Percentiles rank a stretch among this genome's conserved stretches.
These are phyloP conservation scores for Candida mattraensis DNA, from an alignment of 805 yeast genomes.

Conservation along the genomic window DNA sequence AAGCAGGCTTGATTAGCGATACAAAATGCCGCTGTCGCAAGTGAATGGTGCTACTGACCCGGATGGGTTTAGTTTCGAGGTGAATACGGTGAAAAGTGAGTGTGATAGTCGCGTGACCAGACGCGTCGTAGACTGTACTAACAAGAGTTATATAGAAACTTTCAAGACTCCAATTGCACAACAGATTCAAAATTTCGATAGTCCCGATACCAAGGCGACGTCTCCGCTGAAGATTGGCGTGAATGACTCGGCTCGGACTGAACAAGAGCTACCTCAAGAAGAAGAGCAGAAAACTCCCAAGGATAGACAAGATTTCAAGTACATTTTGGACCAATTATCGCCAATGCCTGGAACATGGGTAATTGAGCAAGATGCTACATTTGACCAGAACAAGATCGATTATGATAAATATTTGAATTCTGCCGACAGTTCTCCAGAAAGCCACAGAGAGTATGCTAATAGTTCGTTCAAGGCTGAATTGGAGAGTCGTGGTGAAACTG, in stretches of 20 bases:
- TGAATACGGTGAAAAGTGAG: slow-evolving; percentile 9
- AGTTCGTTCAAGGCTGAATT: slow-evolving; percentile 22
- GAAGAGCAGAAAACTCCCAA: slow-evolving; percentile 13
- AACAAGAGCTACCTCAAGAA: neutral
- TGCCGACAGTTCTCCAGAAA: slow-evolving; percentile 19
- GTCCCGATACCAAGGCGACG: slow-evolving; percentile 27
- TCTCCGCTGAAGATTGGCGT: slow-evolving; percentile 25
- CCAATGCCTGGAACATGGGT: slow-evolving; percentile 33
- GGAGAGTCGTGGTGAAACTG: slow-evolving; percentile 4
- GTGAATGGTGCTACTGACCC: too few relatives aligned
- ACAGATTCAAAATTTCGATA: slow-evolving; percentile 8
- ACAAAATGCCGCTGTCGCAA: too few relatives aligned
- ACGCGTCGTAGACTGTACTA: slow-evolving; percentile 11
- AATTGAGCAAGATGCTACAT: slow-evolving; percentile 14
- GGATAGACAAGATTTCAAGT: slow-evolving; percentile 26
- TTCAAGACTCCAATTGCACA: slow-evolving; percentile 14
- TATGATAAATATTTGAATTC: slow-evolving; percentile 19
- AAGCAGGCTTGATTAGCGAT: too few relatives aligned
- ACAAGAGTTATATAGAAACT: slow-evolving; percentile 4
- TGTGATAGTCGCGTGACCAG: neutral
- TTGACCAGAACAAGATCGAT: slow-evolving; percentile 8
- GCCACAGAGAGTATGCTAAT: slow-evolving; percentile 12
- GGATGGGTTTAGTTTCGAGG: slow-evolving; percentile 19
- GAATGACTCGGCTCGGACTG: neutral
- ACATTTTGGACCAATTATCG: slow-evolving; percentile 26